Conservation (phyloP, 768 basidiomycete genomes). For the Lactarius vividus region DNA sequence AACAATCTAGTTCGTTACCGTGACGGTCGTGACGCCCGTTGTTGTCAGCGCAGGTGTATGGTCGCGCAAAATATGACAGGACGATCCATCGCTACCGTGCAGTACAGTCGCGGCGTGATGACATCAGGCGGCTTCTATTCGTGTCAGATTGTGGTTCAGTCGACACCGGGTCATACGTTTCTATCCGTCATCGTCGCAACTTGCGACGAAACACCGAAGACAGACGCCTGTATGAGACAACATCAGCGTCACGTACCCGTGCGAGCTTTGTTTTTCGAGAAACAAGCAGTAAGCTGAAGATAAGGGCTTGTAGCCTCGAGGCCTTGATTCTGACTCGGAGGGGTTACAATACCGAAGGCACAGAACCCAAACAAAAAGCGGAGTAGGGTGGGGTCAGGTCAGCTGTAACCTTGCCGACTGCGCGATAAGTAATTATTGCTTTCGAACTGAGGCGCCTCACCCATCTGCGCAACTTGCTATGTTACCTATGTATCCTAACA, state of each 20-base stretch:
- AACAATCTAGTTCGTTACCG: constrained; percentile 31
- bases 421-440: constrained; percentile 18
- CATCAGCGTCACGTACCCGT: neutral
- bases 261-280: neutral
- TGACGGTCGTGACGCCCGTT: constrained; percentile 30
- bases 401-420: constrained; percentile 30
- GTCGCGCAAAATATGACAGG: neutral
- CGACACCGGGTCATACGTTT: neutral
- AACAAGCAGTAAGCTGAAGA: neutral
- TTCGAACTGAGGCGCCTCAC: constrained; percentile 26
- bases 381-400: constrained; percentile 5
- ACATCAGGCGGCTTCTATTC: constrained; percentile 9
- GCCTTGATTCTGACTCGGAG: neutral
- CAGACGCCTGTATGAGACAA: neutral
- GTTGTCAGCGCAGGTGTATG: constrained; percentile 1
- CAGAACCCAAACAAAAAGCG: neutral
- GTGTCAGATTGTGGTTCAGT: neutral
- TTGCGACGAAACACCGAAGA: neutral
- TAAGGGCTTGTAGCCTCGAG: neutral
- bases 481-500: constrained; percentile 27
- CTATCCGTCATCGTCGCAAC: neutral
- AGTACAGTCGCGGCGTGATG: neutral
- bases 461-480: constrained; percentile 25
- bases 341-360: neutral
- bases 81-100: neutral